Evolutionary conservation across 805 yeast genomes (phyloP), one percentile per base, ranked within the genome.

Genomic region (Saturnispora saitoi): DNA sequence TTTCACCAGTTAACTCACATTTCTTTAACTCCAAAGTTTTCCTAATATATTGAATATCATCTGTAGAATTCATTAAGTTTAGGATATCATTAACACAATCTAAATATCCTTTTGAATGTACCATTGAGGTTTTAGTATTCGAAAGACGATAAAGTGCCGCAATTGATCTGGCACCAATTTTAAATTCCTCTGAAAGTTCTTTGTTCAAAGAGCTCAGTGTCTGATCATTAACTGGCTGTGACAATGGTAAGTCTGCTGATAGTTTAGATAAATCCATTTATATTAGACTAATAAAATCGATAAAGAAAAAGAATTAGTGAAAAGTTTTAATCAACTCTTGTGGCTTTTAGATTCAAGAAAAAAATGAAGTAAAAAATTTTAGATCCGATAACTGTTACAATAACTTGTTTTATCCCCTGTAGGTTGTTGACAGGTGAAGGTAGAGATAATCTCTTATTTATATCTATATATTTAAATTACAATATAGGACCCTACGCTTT

Each of bases 141-240:
- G 86, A 76, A 4, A 81, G 62, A 43, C 86, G 65, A 55, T 83
- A 84, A 28, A 83, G 67, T 12, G 81, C 75, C 14, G 89, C 83
- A 26, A 83, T 85, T 6, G 85, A 74, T 48, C 81, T 75, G 26
- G 89, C 89, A 6, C 89, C 89, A 48, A 71, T 72, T 61, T 79
- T 81, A 65, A 83, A 83, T 58, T 81, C 83, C n/a, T 68, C 64
- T 0, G 80, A 72, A 28, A 83, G 68, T 42, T 82, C 83, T 39
- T 64, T 66, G 51, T 72, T 76, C 42, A 81, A 64, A 28, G 72
- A 75, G 26, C 65, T 62, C 1, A 78, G 61, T n/a, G 78, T 65
- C 8, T 70, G 69, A 32, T 74, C 75, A 38, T 68, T 70, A 10
- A 77, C 67, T 3, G 79, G 75, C 32, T 60, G 66, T 0, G 81